Base-by-base conservation (phyloP, 805 yeast genomes). In the Kodamaea kaohsiungensis region DNA sequence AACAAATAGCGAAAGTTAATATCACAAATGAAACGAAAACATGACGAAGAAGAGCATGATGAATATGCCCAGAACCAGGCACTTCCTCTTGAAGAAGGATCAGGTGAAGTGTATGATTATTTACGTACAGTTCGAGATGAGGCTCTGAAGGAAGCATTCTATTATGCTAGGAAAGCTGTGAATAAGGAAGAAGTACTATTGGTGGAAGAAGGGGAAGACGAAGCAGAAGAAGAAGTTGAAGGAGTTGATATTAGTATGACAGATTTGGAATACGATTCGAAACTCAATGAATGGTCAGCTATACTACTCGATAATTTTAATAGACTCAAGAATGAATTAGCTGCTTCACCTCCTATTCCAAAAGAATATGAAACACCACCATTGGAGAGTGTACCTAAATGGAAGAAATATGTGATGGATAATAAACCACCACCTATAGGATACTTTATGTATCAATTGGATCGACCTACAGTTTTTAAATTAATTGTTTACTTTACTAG, bases 401-500 rank as follows among this genome's bases (percentile, higher is more conserved):
- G 79, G 78, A 59, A 78, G 17, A 57, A 62, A 40, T 58, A 57
- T 27, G 64, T 75, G 8, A 56, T 70, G 43, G 61, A 66, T 9
- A 57, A 56, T 42, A 61, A 62, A 0, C 73, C 77, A 2, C 77
- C 77, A 1, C 52, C 67, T 0, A 56, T 64, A 0, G 59, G 54
- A 5, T 64, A 53, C 48, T 63, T 68, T 50, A 55, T 59, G 42
- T 47, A 52, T 3, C 48, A 48, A 3, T 55, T 73, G 5, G 75
- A 70, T 33, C 72, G 72, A 43, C 59, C 70, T 7, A 68, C 72
- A 3, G 61, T 66, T 4, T 66, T 75, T 54, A 72, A 70, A 57
- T 64, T 75, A 13, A 53, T 76, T 17, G 67, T 70, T 1, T 67
- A 70, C 54, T 61, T 63, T 48, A 71, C 78, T 33, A 66, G 68